Evolutionary conservation across 768 basidiomycete genomes (phyloP).

Genomic region (Ramaria rubella): DNA sequence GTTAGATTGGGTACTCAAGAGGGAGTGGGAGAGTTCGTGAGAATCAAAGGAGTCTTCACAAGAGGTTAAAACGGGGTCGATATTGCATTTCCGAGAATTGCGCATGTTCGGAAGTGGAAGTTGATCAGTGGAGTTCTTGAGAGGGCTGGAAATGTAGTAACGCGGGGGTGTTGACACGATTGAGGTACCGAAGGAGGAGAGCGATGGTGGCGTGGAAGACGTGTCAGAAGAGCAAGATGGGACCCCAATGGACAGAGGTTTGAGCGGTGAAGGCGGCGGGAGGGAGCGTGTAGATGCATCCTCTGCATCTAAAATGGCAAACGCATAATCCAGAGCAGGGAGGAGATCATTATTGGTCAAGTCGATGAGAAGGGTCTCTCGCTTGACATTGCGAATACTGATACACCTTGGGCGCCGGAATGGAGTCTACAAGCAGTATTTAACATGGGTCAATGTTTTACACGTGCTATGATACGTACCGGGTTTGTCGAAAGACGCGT

Average conservation of each 20-base stretch:
- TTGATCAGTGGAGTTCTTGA: neutral
- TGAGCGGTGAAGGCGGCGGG: neutral
- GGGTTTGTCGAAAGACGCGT: no score
- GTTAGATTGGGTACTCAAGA: neutral
- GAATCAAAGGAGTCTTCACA: slow-evolving; percentile 1
- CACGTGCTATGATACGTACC: no score
- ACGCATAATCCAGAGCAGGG: slow-evolving; percentile 7
- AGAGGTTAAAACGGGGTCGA: neutral
- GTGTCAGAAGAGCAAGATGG: neutral
- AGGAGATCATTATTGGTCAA: slow-evolving; percentile 7
- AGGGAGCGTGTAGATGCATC: neutral
- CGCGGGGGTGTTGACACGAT: neutral
- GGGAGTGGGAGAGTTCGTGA: slow-evolving; percentile 2
- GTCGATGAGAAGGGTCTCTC: slow-evolving; percentile 6
- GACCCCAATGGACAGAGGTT: neutral
- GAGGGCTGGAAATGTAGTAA: slow-evolving; percentile 1
- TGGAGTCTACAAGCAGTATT: neutral
- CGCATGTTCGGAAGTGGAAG: neutral
- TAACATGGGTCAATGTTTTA: neutral
- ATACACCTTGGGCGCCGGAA: neutral
- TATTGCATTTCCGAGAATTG: neutral
- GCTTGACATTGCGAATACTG: neutral
- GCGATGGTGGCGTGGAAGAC: neutral
- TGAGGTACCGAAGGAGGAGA: neutral
- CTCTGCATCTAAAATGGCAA: slow-evolving; percentile 6